These are phyloP conservation scores for Sugiyamaella xylanicola DNA, from an alignment of 1,139 yeast genomes.

Conservation along the genomic window DNA sequence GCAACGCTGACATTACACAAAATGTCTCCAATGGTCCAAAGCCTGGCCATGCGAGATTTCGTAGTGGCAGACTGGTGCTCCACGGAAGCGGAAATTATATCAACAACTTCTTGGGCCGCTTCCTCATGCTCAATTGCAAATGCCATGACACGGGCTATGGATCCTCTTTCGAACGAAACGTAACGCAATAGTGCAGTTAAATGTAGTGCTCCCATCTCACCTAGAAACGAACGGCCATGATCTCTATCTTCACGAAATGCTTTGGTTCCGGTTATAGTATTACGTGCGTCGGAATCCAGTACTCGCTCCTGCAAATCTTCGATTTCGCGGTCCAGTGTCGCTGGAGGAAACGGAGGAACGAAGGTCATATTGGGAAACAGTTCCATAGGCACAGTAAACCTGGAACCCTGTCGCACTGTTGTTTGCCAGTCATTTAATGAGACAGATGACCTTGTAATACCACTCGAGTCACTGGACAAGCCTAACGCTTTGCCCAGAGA, in stretches of 20 bases:
- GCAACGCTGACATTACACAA: constrained; percentile 30
- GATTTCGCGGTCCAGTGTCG: constrained; percentile 26
- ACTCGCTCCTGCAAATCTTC: constrained; percentile 22
- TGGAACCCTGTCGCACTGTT: constrained; percentile 10
- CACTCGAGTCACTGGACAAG: background rate
- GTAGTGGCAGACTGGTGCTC: constrained; percentile 16
- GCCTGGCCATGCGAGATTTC: constrained; percentile 31
- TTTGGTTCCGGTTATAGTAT: too few species aligned
- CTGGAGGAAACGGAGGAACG: constrained; percentile 26
- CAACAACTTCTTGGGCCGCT: constrained; percentile 34
- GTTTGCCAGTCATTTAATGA: constrained; percentile 17
- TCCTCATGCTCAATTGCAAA: constrained; percentile 37
- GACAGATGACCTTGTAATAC: background rate
- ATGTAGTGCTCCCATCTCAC: constrained; percentile 24
- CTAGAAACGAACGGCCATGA: constrained; percentile 21
- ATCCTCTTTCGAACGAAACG: constrained; percentile 35
- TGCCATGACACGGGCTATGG: constrained; percentile 39
- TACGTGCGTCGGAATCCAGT: too few species aligned
- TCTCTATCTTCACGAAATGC: too few species aligned
- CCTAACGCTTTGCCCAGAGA: constrained; percentile 18
- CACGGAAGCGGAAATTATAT: constrained; percentile 31
- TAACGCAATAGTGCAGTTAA: constrained; percentile 33
- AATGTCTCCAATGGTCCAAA: constrained; percentile 38
- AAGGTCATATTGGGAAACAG: constrained; percentile 19
- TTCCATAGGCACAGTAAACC: constrained; percentile 13